These are phyloP conservation scores for Leishmania braziliensis DNA, from an alignment of 208 protist species.

Conservation along the genomic window DNA sequence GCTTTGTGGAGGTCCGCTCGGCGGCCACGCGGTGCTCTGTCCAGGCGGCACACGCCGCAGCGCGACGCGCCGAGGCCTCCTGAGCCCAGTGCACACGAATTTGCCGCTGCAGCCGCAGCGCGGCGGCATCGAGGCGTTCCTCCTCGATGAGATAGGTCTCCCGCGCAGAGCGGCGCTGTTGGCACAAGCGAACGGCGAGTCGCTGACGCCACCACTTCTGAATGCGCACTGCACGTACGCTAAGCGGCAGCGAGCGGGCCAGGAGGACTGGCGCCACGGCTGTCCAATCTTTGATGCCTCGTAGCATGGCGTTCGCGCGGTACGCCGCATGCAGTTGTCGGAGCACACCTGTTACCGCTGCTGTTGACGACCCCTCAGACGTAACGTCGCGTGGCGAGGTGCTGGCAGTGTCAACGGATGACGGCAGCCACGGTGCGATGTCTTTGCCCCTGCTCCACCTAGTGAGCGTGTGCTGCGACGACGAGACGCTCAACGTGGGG, in stretches of 20 bases:
- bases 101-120: conserved; percentile 39
- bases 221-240: conserved; percentile 38
- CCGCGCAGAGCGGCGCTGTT: neutral
- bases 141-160: neutral
- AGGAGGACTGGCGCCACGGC: conserved; percentile 15
- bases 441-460: neutral
- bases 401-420: neutral
- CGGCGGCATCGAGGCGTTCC: conserved; percentile 29
- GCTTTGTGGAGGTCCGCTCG: neutral
- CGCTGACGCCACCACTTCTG: conserved; percentile 50
- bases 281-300: conserved; percentile 12
- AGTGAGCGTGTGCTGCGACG: neutral
- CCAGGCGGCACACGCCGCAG: conserved; percentile 5
- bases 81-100: conserved; percentile 33
- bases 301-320: conserved; percentile 16
- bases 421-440: neutral
- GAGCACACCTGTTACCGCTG: conserved; percentile 2
- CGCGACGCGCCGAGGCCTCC: neutral
- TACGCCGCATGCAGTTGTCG: conserved; percentile 10
- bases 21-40: conserved; percentile 31
- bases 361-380: neutral
- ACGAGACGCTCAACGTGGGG: neutral
- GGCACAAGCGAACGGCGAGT: conserved; percentile 6
- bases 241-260: conserved; percentile 35
- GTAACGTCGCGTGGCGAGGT: neutral